Evolutionary conservation across 306 rosid species (phyloP).

Genomic region (Glycine latifolia): DNA sequence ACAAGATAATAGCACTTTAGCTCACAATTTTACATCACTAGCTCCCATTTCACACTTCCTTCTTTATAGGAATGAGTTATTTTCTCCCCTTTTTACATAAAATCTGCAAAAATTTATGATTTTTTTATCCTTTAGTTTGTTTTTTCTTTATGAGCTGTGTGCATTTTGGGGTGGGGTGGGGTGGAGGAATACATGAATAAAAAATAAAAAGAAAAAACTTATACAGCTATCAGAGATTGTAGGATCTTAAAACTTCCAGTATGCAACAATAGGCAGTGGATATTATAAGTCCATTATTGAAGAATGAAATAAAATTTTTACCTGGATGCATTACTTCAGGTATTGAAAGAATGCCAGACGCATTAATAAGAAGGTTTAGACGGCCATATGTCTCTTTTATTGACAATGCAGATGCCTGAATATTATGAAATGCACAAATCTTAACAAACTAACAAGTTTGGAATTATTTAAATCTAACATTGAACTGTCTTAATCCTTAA

Average conservation of each 20-base stretch:
- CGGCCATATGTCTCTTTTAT: constrained; percentile 75
- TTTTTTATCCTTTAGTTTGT: background rate
- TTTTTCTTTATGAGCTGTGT: background rate
- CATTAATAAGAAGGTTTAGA: constrained; percentile 87
- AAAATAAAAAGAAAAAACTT: background rate
- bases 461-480: too few species aligned
- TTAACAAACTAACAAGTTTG: constrained; percentile 16
- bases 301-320: constrained; percentile 44
- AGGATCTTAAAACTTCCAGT: background rate
- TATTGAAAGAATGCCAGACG: constrained; percentile 91
- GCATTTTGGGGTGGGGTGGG: background rate
- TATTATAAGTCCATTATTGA: constrained; percentile 23
- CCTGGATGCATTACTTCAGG: constrained; percentile 86
- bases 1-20: constrained; percentile 10
- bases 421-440: constrained; percentile 31
- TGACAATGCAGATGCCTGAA: constrained; percentile 83
- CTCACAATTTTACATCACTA: background rate
- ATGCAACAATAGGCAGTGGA: constrained; percentile 9
- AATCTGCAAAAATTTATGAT: background rate
- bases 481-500: background rate
- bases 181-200: background rate
- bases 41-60: background rate
- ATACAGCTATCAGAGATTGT: background rate
- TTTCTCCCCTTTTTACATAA: constrained; percentile 8
- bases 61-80: background rate